Evolutionary conservation across 139 green algal genomes (phyloP).

Genomic region (Micractinium sp.): DNA sequence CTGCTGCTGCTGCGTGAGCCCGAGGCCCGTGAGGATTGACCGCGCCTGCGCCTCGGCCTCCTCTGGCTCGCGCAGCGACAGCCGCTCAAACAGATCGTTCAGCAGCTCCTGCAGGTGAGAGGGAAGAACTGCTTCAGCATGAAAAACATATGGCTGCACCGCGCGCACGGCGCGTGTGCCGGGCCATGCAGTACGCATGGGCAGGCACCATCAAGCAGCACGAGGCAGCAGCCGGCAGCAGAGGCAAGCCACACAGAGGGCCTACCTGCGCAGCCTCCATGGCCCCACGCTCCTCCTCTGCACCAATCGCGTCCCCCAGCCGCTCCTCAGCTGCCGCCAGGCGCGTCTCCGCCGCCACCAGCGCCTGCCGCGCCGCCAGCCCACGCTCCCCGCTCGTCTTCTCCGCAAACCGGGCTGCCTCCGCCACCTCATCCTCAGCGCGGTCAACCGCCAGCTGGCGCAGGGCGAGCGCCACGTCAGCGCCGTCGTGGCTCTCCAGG

Average conservation of each 20-base stretch:
- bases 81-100: slow-evolving; percentile 39
- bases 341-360: slow-evolving; percentile 23
- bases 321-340: neutral
- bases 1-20: slow-evolving; percentile 46
- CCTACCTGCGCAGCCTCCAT: slow-evolving; percentile 12
- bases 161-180: no score
- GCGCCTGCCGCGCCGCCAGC: slow-evolving; percentile 30
- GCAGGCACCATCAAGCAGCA: no score
- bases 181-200: no score
- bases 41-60: slow-evolving; percentile 36
- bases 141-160: no score
- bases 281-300: neutral
- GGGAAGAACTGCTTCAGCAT: no score
- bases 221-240: no score
- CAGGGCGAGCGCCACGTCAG: slow-evolving; percentile 13
- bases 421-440: slow-evolving; percentile 20
- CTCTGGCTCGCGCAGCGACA: slow-evolving; percentile 30
- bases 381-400: slow-evolving; percentile 39
- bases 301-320: neutral
- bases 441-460: slow-evolving; percentile 16
- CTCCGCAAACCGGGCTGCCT: slow-evolving; percentile 18
- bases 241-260: neutral
- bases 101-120: slow-evolving; percentile 26
- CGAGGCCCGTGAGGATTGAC: slow-evolving; percentile 52
- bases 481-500: slow-evolving; percentile 20